These are phyloP conservation scores for Schrenkiella parvula DNA, from an alignment of 345 rosid species.

Conservation along the genomic window DNA sequence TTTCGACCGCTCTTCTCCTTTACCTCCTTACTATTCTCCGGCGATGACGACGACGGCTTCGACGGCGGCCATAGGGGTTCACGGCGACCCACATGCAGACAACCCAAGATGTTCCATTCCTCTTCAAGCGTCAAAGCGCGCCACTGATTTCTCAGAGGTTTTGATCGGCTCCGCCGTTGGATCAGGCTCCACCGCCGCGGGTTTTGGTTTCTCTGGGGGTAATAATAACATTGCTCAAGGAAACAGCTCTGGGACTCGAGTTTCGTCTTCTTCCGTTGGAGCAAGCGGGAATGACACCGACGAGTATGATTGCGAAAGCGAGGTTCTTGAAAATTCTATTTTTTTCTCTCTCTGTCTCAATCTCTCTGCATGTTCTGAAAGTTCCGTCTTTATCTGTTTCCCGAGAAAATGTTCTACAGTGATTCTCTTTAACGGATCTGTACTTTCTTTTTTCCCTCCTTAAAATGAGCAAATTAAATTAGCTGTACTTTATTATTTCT, in stretches of 20 bases:
- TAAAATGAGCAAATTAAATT: neutral
- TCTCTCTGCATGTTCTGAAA: conserved; percentile 9
- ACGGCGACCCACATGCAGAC: conserved; percentile 22
- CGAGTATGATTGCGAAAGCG: conserved; percentile 77
- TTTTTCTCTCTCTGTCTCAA: neutral
- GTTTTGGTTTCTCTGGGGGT: conserved; percentile 30
- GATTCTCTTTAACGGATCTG: conserved; percentile 25
- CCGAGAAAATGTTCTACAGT: conserved; percentile 1
- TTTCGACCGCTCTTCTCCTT: conserved; percentile 54
- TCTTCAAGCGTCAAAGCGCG: neutral
- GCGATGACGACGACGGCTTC: neutral
- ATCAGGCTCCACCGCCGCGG: conserved; percentile 3
- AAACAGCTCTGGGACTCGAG: conserved; percentile 25
- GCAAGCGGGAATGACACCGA: conserved; percentile 58
- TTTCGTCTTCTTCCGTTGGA: conserved; percentile 49
- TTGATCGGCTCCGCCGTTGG: conserved; percentile 28
- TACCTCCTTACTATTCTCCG: conserved; percentile 36
- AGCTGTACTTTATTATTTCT: neutral
- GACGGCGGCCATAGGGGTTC: neutral
- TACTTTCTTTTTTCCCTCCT: neutral
- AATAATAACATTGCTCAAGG: conserved; percentile 17
- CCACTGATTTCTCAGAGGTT: conserved; percentile 3
- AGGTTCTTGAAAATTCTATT: conserved; percentile 39
- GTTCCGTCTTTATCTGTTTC: neutral
- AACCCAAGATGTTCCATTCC: conserved; percentile 5